Percentiles rank a stretch among this genome's conserved stretches.
Conservation (phyloP, 2,329 filamentous ascomycete species). For the Huntiella moniliformis region DNA sequence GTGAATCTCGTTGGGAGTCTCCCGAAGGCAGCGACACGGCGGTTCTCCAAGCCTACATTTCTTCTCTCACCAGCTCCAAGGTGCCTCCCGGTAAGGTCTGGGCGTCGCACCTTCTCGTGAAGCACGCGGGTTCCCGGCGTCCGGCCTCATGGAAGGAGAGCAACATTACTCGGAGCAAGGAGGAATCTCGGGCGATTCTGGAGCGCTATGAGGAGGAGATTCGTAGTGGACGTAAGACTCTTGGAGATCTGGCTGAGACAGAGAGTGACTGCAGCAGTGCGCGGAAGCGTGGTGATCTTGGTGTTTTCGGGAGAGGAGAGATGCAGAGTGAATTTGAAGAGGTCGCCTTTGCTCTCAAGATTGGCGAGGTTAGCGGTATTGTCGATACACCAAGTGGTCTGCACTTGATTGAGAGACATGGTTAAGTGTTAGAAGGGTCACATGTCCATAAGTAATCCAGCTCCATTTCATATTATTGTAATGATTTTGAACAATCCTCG, state of each 20-base stretch:
- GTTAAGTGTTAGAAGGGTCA: neutral
- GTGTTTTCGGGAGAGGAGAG: constrained; percentile 82
- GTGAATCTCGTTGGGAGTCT: constrained; percentile 89
- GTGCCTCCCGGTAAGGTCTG: constrained; percentile 67
- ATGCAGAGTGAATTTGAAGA: constrained; percentile 99
- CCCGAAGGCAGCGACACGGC: constrained; percentile 76
- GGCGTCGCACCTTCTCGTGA: constrained; percentile 79
- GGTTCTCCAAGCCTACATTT: constrained; percentile 72
- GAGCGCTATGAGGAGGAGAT: constrained; percentile 59
- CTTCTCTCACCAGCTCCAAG: neutral
- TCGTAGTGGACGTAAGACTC: constrained; percentile 42
- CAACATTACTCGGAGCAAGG: constrained; percentile 72
- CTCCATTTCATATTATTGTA: too few relatives aligned
- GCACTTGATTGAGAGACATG: constrained; percentile 85
- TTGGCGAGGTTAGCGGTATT: constrained; percentile 68
- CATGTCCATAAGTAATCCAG: too few relatives aligned
- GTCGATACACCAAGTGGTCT: constrained; percentile 87
- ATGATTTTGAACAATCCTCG: too few relatives aligned
- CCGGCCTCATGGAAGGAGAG: constrained; percentile 86
- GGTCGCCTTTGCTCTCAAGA: constrained; percentile 74
- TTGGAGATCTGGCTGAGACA: constrained; percentile 69
- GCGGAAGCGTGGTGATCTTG: constrained; percentile 81
- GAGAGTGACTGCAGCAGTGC: constrained; percentile 96
- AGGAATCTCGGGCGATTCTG: constrained; percentile 67
- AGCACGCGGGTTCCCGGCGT: constrained; percentile 74